A percentile compares a stretch with the other conserved stretches of the same genome.
phyloP scores from a whole-genome alignment of 1,284 basidiomycete species.

The Tylopilus orsonianus region DNA sequence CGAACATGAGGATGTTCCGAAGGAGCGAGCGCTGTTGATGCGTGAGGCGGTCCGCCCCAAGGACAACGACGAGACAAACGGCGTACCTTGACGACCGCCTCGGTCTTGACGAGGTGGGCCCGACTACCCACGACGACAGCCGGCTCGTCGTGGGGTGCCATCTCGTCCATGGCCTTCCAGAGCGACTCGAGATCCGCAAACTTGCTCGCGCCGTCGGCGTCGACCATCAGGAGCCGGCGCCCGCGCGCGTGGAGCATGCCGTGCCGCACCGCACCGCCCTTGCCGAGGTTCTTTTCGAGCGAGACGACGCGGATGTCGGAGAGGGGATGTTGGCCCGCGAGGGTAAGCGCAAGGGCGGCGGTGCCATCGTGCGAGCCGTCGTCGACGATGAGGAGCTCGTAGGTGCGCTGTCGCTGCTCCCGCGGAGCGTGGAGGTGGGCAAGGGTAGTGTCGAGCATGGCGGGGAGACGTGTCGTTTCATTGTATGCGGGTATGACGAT shows the following conservation, averaged over 20 bases:
- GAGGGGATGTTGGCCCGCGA: constrained; percentile 56
- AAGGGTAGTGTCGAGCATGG: constrained; percentile 79
- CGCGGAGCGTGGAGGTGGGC: constrained; percentile 45
- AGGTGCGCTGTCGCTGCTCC: constrained; percentile 39
- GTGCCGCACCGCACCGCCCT: constrained; percentile 90
- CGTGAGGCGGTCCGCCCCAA: not conserved
- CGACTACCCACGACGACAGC: constrained; percentile 83
- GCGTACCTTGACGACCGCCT: constrained; percentile 89
- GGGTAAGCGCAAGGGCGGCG: constrained; percentile 58
- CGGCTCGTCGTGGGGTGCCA: constrained; percentile 49
- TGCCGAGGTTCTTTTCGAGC: constrained; percentile 83
- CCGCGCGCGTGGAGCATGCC: constrained; percentile 84
- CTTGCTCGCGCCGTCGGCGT: constrained; percentile 89
- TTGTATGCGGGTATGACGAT: constrained; percentile 92
- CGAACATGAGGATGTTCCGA: constrained; percentile 91
- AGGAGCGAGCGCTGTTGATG: constrained; percentile 71
- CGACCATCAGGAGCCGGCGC: constrained; percentile 82
- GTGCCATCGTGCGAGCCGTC: constrained; percentile 87
- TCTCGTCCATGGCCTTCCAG: constrained; percentile 69
- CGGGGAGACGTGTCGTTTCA: constrained; percentile 75
- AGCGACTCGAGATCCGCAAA: constrained; percentile 80
- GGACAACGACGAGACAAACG: not conserved
- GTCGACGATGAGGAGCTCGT: constrained; percentile 86
- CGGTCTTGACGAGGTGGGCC: constrained; percentile 88
- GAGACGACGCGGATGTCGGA: constrained; percentile 73